phyloP scores from a whole-genome alignment of 2,329 filamentous ascomycete species.

The Fusarium tricinctum region DNA sequence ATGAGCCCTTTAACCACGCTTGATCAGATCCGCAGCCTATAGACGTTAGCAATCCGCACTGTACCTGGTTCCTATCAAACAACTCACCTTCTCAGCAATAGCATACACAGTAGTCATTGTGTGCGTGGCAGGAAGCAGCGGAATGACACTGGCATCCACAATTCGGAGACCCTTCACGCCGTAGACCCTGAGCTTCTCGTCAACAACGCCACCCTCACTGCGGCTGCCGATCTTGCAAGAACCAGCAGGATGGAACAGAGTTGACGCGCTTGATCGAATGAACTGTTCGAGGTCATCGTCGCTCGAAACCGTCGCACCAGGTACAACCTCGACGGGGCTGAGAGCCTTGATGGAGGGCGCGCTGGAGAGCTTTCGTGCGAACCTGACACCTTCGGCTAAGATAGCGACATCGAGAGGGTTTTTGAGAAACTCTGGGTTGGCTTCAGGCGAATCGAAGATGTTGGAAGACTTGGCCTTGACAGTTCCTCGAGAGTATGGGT shows the following conservation, averaged over 20 bases:
- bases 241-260: slow-evolving; percentile 41
- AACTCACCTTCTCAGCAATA: slow-evolving; percentile 49
- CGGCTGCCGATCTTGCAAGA: slow-evolving; percentile 57
- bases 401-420: slow-evolving; percentile 38
- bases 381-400: slow-evolving; percentile 28
- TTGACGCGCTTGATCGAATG: slow-evolving; percentile 27
- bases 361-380: slow-evolving; percentile 18
- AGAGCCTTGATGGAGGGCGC: slow-evolving; percentile 24
- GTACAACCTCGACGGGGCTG: slow-evolving; percentile 23
- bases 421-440: slow-evolving; percentile 37
- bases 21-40: slow-evolving; percentile 39
- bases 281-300: slow-evolving; percentile 35
- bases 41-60: not conserved
- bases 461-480: slow-evolving; percentile 35
- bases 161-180: slow-evolving; percentile 50
- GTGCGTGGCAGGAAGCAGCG: slow-evolving; percentile 44
- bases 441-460: slow-evolving; percentile 36
- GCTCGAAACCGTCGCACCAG: slow-evolving; percentile 27
- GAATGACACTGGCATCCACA: slow-evolving; percentile 55
- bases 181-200: slow-evolving; percentile 44
- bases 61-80: accelerated
- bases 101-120: slow-evolving; percentile 50
- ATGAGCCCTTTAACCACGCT: slow-evolving; percentile 9
- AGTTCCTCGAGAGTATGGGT: slow-evolving; percentile 44
- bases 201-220: slow-evolving; percentile 57